Conservation (phyloP, 106 monocot species). For the Phalaenopsis equestris region DNA sequence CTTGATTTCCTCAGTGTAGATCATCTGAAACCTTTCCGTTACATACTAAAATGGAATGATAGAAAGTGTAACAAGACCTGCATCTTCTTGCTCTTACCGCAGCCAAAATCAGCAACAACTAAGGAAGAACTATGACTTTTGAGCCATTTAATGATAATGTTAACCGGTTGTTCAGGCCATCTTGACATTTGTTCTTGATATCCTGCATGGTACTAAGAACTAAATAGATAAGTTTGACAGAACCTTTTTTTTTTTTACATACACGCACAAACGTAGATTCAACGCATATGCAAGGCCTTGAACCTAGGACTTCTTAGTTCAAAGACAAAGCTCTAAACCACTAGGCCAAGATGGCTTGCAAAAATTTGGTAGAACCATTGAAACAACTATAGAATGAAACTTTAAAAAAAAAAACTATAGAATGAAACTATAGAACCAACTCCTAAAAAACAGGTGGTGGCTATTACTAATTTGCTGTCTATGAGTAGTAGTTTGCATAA, state of each 20-base stretch:
- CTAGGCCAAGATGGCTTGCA: too few species aligned
- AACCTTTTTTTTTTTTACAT: too few species aligned
- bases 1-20: background rate
- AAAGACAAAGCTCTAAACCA: too few species aligned
- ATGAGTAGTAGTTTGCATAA: background rate
- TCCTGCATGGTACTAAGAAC: constrained; percentile 87
- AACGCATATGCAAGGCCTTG: too few species aligned
- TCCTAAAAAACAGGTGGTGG: background rate
- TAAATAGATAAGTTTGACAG: background rate
- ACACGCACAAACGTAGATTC: too few species aligned
- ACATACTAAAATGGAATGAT: background rate
- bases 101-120: constrained; percentile 96
- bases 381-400: background rate
- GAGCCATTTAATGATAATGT: constrained; percentile 84
- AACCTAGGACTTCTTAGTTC: too few species aligned
- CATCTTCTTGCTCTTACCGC: constrained; percentile 51
- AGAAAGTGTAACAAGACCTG: background rate
- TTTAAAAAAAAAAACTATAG: background rate
- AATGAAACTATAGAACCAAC: background rate
- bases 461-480: background rate
- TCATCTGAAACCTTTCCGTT: background rate
- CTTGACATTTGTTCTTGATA: constrained; percentile 93
- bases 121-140: constrained; percentile 52
- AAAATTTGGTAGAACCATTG: background rate
- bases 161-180: constrained; percentile 93